Evolutionary conservation across 1,284 basidiomycete genomes (phyloP), one percentile per base, ranked within the genome.

Genomic region (Mycena sp.): DNA sequence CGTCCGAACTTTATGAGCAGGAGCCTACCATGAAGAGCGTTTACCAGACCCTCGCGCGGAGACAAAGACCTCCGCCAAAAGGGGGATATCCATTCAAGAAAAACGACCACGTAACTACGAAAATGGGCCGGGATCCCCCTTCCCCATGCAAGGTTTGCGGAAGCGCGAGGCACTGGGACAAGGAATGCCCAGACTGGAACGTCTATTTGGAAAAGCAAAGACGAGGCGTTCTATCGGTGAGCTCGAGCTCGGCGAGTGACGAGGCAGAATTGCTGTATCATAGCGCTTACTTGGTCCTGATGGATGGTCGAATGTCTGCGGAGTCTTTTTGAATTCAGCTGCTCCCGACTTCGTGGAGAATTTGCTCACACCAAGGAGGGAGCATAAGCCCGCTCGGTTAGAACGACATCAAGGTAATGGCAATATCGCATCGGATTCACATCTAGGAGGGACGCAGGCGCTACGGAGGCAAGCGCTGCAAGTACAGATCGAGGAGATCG

Each of bases 101-200:
- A 0, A 59, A 70, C 30, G 69, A 70, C 13, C 54, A 65, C 7
- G 63, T 70, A 8, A 61, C 44, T 4, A 65, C 69, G 1, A 70
- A 70, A 16, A 55, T 69, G 38, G 69, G 69, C 0, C 5, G 16
- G n/a, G 13, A 34, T 0, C 69, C 63, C 22, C 69, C 69, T 2
- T 65, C 56, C 0, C 63, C 69, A 1, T 70, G 69, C 30, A 64
- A 60, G 13, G 64, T 61, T 0, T 71, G 69, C 22, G 59, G 69
- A 0, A 70, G 69, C 20, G 38, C 34, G 6, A 70, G 66, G 11
- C 64, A 57, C 14, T 65, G 54, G 64, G 64, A 66, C 18, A 34
- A 16, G 3, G 65, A 67, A 54, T 67, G 65, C 20, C 57, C 48
- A 0, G 50, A 67, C 11, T 67, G 48, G 46, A 13, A 25, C 18